Percentiles rank a stretch among this genome's conserved stretches.
These are phyloP conservation scores for Entamoeba invadens DNA, from an alignment of 208 protist species.

Conservation along the genomic window DNA sequence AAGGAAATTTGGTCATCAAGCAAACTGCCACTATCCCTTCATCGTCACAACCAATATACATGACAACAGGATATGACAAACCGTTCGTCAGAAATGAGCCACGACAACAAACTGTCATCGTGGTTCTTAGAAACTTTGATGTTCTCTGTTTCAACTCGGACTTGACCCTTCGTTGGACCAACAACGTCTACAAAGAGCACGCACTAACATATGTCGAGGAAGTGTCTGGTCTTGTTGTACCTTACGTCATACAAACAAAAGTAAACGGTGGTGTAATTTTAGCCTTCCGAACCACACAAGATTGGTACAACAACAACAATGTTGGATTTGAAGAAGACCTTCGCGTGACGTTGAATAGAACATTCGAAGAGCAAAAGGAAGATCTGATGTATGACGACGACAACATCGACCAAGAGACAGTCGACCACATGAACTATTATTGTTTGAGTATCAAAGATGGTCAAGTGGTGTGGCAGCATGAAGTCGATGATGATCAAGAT, in stretches of 20 bases:
- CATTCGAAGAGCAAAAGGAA: neutral
- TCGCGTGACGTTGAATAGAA: neutral
- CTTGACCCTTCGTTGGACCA: neutral
- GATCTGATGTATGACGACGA: neutral
- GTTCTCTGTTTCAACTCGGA: neutral
- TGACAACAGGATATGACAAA: neutral
- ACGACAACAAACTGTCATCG: neutral
- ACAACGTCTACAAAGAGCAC: neutral
- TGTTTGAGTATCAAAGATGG: neutral
- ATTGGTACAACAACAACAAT: neutral
- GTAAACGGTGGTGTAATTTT: neutral
- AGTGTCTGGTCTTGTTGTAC: neutral
- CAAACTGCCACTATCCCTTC: neutral
- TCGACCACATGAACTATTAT: neutral
- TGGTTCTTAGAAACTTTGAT: neutral
- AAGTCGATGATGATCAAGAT: neutral
- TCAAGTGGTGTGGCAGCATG: neutral
- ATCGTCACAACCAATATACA: neutral
- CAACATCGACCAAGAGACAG: neutral
- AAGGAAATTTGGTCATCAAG: neutral
- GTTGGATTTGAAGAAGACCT: neutral
- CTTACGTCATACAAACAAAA: neutral
- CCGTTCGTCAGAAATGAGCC: neutral
- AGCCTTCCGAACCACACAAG: neutral
- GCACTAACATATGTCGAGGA: neutral